phyloP scores from a whole-genome alignment of 2,329 filamentous ascomycete genomes.

The Epichloe hybrida region DNA sequence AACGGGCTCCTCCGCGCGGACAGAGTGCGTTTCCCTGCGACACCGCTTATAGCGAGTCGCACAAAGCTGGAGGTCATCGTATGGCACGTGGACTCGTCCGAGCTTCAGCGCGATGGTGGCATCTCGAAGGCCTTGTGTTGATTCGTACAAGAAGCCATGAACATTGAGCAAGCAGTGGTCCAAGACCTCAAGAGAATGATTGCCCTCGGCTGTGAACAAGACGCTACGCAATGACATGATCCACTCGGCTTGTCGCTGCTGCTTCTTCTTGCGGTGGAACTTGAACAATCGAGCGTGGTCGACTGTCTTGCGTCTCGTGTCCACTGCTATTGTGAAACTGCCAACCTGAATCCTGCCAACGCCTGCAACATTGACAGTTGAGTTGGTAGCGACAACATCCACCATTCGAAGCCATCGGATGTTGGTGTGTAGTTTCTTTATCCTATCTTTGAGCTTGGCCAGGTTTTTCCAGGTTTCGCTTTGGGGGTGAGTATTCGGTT shows the following conservation, averaged over 20 bases:
- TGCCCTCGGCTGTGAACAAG: conserved; percentile 73
- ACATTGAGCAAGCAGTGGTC: conserved; percentile 83
- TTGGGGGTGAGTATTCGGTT: conserved; percentile 25
- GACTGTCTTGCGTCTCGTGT: conserved; percentile 83
- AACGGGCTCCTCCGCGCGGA: conserved; percentile 28
- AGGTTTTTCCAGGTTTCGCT: conserved; percentile 72
- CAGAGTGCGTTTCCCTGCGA: conserved; percentile 21
- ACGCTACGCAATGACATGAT: conserved; percentile 76
- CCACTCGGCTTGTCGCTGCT: conserved; percentile 71
- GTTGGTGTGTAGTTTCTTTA: conserved; percentile 75
- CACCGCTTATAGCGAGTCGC: conserved; percentile 39
- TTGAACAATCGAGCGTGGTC: conserved; percentile 80
- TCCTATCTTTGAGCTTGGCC: conserved; percentile 64
- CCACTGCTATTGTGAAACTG: conserved; percentile 71
- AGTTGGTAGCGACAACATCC: conserved; percentile 74
- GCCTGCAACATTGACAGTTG: conserved; percentile 61
- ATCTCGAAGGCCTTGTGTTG: conserved; percentile 77
- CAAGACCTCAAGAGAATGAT: conserved; percentile 73
- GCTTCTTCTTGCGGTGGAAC: conserved; percentile 42
- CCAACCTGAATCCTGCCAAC: conserved; percentile 79
- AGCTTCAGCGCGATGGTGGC: conserved; percentile 83
- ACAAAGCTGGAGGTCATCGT: conserved; percentile 66
- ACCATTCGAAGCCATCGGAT: conserved; percentile 83
- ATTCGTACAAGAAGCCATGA: conserved; percentile 77
- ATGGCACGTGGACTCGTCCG: conserved; percentile 78